phyloP scores from a whole-genome alignment of 108 stramenopile species.

The Nitzschia sp. region DNA sequence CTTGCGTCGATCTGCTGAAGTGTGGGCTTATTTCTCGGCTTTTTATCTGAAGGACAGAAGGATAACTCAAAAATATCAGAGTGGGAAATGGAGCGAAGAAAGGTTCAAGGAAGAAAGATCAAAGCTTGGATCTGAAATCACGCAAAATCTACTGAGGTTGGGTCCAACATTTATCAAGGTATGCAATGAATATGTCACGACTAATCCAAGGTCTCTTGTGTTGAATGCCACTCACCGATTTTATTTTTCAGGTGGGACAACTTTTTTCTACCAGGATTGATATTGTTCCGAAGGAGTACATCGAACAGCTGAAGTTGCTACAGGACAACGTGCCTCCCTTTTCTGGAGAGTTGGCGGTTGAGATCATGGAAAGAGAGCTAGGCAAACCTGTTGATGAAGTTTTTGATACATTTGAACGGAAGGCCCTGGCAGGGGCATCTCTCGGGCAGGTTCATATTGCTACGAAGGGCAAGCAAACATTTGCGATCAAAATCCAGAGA shows the following conservation, averaged over 20 bases:
- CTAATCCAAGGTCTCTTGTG: not conserved
- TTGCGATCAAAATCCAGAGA: slow-evolving; percentile 95
- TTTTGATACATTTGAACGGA: slow-evolving; percentile 82
- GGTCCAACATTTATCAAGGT: slow-evolving; percentile 95
- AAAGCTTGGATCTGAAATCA: slow-evolving; percentile 81
- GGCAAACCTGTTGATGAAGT: slow-evolving; percentile 84
- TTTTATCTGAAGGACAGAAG: slow-evolving; percentile 85
- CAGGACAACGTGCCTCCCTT: slow-evolving; percentile 98
- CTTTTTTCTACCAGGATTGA: slow-evolving; percentile 94
- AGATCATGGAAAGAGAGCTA: slow-evolving; percentile 90
- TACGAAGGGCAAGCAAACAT: slow-evolving; percentile 71
- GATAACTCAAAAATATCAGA: slow-evolving; percentile 68
- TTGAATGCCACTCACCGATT: not conserved
- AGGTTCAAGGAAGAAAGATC: slow-evolving; percentile 68
- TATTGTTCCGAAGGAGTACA: slow-evolving; percentile 95
- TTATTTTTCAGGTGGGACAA: slow-evolving; percentile 83
- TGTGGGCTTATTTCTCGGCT: slow-evolving; percentile 87
- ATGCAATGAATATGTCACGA: slow-evolving; percentile 21
- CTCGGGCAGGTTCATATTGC: slow-evolving; percentile 97
- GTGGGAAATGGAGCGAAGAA: slow-evolving; percentile 73
- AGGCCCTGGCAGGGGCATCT: slow-evolving; percentile 88
- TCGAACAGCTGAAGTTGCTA: slow-evolving; percentile 87
- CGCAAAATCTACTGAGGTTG: slow-evolving; percentile 88
- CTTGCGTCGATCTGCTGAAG: slow-evolving; percentile 81
- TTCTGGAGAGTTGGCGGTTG: slow-evolving; percentile 79